Percentiles rank a stretch among this genome's conserved stretches.
phyloP scores from a whole-genome alignment of 1,139 yeast genomes.

The Kodamaea suecica region DNA sequence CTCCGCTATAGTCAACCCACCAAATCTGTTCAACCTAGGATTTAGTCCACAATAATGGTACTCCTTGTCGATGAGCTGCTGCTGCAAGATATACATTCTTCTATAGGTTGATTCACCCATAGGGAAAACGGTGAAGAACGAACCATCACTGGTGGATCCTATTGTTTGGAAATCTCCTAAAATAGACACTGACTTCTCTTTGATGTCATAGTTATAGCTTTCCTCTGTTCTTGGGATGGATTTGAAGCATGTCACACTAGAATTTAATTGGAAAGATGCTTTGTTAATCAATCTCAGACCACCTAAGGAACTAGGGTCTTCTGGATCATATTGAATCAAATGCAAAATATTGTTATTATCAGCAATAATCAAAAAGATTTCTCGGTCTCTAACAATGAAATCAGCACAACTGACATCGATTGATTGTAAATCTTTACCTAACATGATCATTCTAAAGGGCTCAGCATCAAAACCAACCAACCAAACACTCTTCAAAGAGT shows the following conservation, averaged over 20 bases:
- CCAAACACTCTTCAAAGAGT: constrained; percentile 75
- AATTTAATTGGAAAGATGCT: constrained; percentile 69
- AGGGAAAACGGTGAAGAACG: constrained; percentile 72
- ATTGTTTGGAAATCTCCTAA: constrained; percentile 49
- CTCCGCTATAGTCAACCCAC: constrained; percentile 40
- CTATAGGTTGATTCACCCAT: constrained; percentile 72
- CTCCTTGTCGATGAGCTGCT: constrained; percentile 77
- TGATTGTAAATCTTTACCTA: constrained; percentile 71
- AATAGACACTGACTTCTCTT: constrained; percentile 15
- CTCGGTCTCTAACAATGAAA: constrained; percentile 68
- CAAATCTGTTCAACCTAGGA: constrained; percentile 67
- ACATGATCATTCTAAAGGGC: constrained; percentile 78
- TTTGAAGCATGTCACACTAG: constrained; percentile 56
- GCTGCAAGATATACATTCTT: constrained; percentile 80
- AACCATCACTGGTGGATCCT: constrained; percentile 79
- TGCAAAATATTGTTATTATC: constrained; percentile 73
- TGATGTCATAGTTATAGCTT: constrained; percentile 16
- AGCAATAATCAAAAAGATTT: constrained; percentile 62
- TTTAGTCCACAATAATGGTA: constrained; percentile 76
- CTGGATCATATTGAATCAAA: constrained; percentile 85
- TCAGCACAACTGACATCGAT: constrained; percentile 68
- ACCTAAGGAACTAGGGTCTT: constrained; percentile 75
- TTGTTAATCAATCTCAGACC: constrained; percentile 75
- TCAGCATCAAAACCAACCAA: constrained; percentile 92
- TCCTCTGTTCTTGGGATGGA: constrained; percentile 48